Base-by-base conservation (phyloP, 106 monocot species). In the Dioscorea dumetorum region DNA sequence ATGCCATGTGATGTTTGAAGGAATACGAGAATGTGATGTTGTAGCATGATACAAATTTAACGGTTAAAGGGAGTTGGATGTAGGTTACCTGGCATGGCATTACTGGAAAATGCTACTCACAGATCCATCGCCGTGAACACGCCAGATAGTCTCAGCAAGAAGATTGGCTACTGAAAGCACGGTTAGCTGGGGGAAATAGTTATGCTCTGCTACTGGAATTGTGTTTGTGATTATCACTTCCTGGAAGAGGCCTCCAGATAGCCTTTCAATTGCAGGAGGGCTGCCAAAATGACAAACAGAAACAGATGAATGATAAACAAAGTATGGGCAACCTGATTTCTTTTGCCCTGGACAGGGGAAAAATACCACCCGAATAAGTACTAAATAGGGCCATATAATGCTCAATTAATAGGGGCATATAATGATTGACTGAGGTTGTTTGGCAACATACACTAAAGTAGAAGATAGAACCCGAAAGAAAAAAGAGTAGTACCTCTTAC, bases 191-290 rank as follows among this genome's bases (percentile, higher is more conserved):
- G 86, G 79, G 24, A 86, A 86, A 49, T 73, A 76, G 22, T 86
- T 86, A 9, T 77, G 33, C 35, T 79, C 82, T 8, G 75, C 50
- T 9, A 82, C 66, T 13, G 86, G 82, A 31, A 86, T 77, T 1
- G 86, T 86, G 70, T 86, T 86, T 21, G 86, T 86, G 33, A 82
- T 67, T 22, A 86, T 86, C 56, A 86, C 86, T 64, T 86, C 86
- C 54, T 86, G 82, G 48, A 86, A 86, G 8, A 79, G 67, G 17
- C 86, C 86, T 14, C 79, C 57, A 31, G 86, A 82, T 9, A 86
- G 35, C 33, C 86, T 76, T 52, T 86, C 82, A 20, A 86, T 79
- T 16, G 86, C 82, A 20, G 86, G 86, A 58, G 86, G 86, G 57
- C 86, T 86, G 73, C 69, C 28, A 28, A 28, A 28, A 28, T 28